These are phyloP conservation scores for Colletotrichum spinosum DNA, from an alignment of 2,329 filamentous ascomycete species.

Conservation along the genomic window DNA sequence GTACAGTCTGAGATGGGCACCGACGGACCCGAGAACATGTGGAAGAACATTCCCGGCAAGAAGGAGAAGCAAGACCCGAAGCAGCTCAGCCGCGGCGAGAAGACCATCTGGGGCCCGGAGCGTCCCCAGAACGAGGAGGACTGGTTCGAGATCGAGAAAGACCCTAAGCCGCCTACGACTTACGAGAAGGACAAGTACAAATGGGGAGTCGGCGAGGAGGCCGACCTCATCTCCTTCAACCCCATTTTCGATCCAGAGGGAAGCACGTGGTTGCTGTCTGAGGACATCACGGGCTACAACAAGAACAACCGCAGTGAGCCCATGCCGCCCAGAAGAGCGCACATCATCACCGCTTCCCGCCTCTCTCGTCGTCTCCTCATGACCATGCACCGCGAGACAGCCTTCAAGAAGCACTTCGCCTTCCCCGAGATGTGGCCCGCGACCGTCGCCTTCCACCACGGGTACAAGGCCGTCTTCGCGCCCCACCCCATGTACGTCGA, in stretches of 20 bases:
- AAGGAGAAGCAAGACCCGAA: conserved; percentile 41
- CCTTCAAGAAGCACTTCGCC: conserved; percentile 86
- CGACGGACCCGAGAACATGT: conserved; percentile 74
- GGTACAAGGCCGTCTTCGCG: conserved; percentile 90
- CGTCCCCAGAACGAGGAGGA: conserved; percentile 76
- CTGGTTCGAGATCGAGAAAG: conserved; percentile 78
- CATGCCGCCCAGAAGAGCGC: conserved; percentile 77
- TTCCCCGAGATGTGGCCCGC: conserved; percentile 98
- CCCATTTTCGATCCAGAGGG: conserved; percentile 91
- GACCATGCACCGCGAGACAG: conserved; percentile 92
- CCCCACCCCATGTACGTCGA: conserved; percentile 92
- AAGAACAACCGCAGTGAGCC: conserved; percentile 66
- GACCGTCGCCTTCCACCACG: conserved; percentile 88
- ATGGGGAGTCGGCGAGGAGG: conserved; percentile 92
- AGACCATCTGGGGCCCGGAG: conserved; percentile 86
- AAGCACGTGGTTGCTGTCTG: conserved; percentile 84
- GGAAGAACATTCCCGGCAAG: conserved; percentile 64
- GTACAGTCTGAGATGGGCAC: conserved; percentile 80
- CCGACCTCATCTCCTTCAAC: conserved; percentile 91
- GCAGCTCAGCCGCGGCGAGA: conserved; percentile 57
- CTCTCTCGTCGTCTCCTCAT: conserved; percentile 83
- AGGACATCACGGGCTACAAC: conserved; percentile 90
- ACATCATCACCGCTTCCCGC: conserved; percentile 89
- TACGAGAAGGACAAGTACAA: conserved; percentile 84
- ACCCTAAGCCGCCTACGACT: conserved; percentile 76